Conservation (phyloP, 208 protist species). For the Trypanosoma brucei region DNA sequence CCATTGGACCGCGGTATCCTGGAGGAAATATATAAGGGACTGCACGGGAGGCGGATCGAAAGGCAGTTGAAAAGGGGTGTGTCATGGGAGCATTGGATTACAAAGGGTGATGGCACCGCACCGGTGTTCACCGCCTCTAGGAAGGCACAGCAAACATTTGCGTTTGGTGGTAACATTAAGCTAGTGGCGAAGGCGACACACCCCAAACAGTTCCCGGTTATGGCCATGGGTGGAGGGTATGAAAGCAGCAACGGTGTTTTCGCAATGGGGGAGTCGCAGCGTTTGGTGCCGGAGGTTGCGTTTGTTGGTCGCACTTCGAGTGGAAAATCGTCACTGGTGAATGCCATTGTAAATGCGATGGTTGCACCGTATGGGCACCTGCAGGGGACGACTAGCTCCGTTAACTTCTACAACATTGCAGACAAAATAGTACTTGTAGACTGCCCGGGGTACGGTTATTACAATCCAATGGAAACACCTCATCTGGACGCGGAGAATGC, state of each 20-base stretch:
- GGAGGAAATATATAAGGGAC: conserved; percentile 86
- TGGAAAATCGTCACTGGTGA: conserved; percentile 86
- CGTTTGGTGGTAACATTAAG: conserved; percentile 66
- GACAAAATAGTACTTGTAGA: conserved; percentile 70
- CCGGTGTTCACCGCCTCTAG: conserved; percentile 74
- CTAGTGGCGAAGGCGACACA: conserved; percentile 48
- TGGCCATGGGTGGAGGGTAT: conserved; percentile 11
- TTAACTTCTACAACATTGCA: conserved; percentile 79
- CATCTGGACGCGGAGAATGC: conserved; percentile 67
- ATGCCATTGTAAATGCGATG: conserved; percentile 81
- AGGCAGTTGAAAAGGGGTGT: conserved; percentile 78
- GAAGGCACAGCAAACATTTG: conserved; percentile 86
- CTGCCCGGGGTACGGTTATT: conserved; percentile 85
- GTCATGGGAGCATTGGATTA: conserved; percentile 89
- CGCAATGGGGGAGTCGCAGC: conserved; percentile 9
- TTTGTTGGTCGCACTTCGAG: conserved; percentile 83
- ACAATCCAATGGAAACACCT: conserved; percentile 63
- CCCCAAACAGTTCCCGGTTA: conserved; percentile 59
- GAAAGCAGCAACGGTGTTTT: not conserved
- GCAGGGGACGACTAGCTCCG: conserved; percentile 71
- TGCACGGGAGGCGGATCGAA: conserved; percentile 82
- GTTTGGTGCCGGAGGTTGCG: conserved; percentile 71
- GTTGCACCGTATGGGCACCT: conserved; percentile 80
- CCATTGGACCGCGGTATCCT: conserved; percentile 82
- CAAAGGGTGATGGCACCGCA: conserved; percentile 85